Base-by-base conservation (phyloP, 2,329 filamentous ascomycete species). In the Claviceps arundinis region DNA sequence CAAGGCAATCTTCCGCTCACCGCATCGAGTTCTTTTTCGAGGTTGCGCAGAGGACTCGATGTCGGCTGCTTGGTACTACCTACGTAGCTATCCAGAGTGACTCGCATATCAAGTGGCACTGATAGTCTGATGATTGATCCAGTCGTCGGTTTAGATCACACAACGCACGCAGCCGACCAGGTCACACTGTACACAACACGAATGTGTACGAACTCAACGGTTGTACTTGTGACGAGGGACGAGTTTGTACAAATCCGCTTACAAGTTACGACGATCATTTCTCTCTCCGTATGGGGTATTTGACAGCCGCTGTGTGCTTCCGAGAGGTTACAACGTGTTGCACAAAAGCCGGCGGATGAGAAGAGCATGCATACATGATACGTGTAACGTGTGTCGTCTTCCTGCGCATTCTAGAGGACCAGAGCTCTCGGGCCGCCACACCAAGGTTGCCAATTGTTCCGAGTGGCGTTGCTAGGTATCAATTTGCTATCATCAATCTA, bases 141-240 rank as follows among this genome's bases (percentile, higher is more conserved):
- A 50, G 14, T 30, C 17, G 41, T 37, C 44, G 48, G 41, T 45
- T 37, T 34, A 50, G 19, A 50, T 50, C 48, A 50, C 38, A 22
- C 19, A 13, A 50, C 30, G 48, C 48, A 50, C 26, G 48, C 48
- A 44, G 48, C 48, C 41, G 41, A 41, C 17, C n/a, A 19, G 14
- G 48, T 50, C 17, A 24, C 41, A 50, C 41, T 14, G 38, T 34
- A 50, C 44, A 50, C 30, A 17, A 45, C 48, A 45, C 44, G 48
- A 50, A 50, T 41, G 44, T 50, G 40, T 50, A 50, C 24, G n/a
- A 16, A 34, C 22, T 43, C 9, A 16, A 37, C 11, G 40, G 42
- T 43, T 43, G 48, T 22, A 24, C 19, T 43, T 24, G 41, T 22
- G 16, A 43, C 26, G 14, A 14, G 11, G 40, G 48, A 43, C 24